Percentiles rank a stretch among this genome's conserved stretches.
These are phyloP conservation scores for Xylariales sp. DNA, from an alignment of 2,329 filamentous ascomycete genomes.

Conservation along the genomic window DNA sequence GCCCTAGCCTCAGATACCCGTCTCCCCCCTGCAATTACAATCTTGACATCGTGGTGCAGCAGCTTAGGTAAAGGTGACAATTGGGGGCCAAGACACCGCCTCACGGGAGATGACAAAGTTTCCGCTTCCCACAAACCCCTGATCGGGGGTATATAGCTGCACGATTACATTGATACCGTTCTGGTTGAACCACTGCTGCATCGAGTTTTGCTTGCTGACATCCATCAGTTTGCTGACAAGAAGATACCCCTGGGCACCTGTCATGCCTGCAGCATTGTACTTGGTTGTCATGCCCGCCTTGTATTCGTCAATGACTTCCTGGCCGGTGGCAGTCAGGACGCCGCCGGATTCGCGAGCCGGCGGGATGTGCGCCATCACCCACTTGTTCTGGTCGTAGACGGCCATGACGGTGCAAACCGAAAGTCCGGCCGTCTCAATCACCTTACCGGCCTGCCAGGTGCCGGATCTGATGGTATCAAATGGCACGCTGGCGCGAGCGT, in stretches of 20 bases:
- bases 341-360: not conserved
- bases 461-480: not conserved
- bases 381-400: conserved; percentile 5
- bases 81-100: not conserved
- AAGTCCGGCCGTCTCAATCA: not conserved
- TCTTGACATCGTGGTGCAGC: no score
- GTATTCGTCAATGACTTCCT: conserved; percentile 1
- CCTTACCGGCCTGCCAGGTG: not conserved
- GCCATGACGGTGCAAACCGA: conserved; percentile 3
- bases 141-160: not conserved
- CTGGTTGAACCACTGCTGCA: not conserved
- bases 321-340: not conserved
- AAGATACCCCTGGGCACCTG: not conserved
- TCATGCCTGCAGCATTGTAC: not conserved
- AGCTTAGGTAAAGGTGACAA: not conserved
- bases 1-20: no score
- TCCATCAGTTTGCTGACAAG: not conserved
- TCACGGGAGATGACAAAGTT: not conserved
- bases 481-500: not conserved
- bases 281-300: not conserved
- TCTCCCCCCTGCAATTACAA: no score
- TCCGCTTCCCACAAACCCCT: not conserved
- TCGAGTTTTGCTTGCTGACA: not conserved
- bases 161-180: not conserved
- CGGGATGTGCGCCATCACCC: conserved; percentile 1